phyloP scores from a whole-genome alignment of 2,329 filamentous ascomycete species.

The Incumbomyces delicatus region DNA sequence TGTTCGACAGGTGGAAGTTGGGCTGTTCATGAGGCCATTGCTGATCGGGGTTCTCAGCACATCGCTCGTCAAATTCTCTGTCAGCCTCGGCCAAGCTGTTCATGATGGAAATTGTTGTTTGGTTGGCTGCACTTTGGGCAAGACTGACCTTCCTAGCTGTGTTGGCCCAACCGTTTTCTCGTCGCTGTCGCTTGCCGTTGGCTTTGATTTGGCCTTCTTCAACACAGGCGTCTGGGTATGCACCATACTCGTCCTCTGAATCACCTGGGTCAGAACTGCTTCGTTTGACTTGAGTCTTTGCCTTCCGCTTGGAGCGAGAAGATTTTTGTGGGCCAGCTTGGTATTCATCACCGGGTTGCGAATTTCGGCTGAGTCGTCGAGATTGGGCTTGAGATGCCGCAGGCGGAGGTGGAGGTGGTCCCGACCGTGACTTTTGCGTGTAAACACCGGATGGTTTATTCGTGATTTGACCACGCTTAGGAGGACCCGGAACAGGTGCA shows the following conservation, averaged over 20 bases:
- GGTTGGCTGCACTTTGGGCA: conserved; percentile 6
- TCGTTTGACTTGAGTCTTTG: not conserved
- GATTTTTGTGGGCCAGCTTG: not conserved
- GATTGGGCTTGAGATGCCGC: conserved; percentile 2
- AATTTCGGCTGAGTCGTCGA: not conserved
- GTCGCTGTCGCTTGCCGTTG: not conserved
- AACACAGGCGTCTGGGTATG: conserved; percentile 8
- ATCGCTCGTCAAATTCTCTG: not conserved
- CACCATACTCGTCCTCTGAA: conserved; percentile 4
- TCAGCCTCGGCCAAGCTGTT: not conserved
- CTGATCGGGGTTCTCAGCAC: not conserved
- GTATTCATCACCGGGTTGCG: not conserved
- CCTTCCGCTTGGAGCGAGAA: not conserved
- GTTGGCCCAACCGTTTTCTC: not conserved
- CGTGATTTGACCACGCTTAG: conserved; percentile 27
- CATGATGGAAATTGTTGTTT: conserved; percentile 1
- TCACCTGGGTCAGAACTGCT: conserved; percentile 10
- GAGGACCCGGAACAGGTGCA: conserved; percentile 30
- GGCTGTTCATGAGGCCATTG: not conserved
- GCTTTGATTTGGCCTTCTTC: not conserved
- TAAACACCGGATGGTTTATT: conserved; percentile 19
- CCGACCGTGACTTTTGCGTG: not conserved
- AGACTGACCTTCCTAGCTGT: not conserved
- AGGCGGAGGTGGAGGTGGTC: conserved; percentile 5
- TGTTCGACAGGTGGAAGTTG: conserved; percentile 11